Conservation (phyloP, 2,329 filamentous ascomycete genomes). For the Clathrospora elynae region DNA sequence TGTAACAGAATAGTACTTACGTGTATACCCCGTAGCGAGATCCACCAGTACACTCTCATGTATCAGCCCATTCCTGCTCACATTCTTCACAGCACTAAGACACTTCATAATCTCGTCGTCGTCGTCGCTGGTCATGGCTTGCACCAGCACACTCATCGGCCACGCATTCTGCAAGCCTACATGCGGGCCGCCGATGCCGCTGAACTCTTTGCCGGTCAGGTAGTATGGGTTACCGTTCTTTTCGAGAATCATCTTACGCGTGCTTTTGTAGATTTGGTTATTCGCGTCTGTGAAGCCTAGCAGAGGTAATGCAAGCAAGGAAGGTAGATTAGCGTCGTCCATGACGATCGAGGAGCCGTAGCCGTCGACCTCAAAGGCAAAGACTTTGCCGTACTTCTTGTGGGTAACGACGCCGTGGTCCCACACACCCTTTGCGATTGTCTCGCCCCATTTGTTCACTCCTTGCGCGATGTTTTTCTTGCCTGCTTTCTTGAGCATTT, state of each 20-base stretch:
- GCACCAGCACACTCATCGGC: conserved; percentile 93
- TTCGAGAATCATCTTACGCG: conserved; percentile 77
- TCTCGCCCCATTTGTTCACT: conserved; percentile 63
- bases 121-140: conserved; percentile 84
- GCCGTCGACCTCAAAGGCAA: conserved; percentile 86
- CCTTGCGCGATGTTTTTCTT: conserved; percentile 58
- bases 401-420: conserved; percentile 82
- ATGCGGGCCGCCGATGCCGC: conserved; percentile 83
- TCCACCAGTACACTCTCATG: conserved; percentile 94
- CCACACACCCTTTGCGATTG: conserved; percentile 77
- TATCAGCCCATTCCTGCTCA: conserved; percentile 77
- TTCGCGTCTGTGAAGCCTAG: conserved; percentile 72
- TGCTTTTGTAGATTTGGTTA: conserved; percentile 83
- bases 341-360: conserved; percentile 82
- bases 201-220: conserved; percentile 74
- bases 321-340: conserved; percentile 89
- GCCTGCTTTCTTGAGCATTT: conserved; percentile 67
- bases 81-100: conserved; percentile 74
- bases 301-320: conserved; percentile 75
- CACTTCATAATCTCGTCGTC: conserved; percentile 80
- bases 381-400: conserved; percentile 75
- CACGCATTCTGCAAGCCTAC: conserved; percentile 90
- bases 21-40: conserved; percentile 70
- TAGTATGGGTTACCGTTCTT: conserved; percentile 87
- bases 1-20: conserved; percentile 54